A percentile compares a stretch with the other conserved stretches of the same genome.
Conservation (phyloP, 495 filamentous ascomycete species). For the Haplographium delicatum region DNA sequence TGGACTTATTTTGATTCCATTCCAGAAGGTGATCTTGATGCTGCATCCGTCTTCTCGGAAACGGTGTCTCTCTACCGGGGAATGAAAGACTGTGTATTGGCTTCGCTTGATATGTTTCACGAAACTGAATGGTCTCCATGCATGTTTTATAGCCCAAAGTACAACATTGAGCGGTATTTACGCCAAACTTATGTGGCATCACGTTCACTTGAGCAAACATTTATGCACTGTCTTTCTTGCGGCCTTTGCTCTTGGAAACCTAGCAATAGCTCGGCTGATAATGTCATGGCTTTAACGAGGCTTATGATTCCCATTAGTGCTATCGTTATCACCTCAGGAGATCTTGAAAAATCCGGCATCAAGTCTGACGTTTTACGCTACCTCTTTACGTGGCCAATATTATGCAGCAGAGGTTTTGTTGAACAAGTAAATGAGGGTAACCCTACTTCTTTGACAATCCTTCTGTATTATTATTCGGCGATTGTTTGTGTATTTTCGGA, state of each 20-base stretch:
- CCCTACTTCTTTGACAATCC: not conserved
- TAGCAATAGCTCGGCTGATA: not conserved
- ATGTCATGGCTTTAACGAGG: not conserved
- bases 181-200: not conserved
- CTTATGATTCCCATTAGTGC: not conserved
- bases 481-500: not conserved
- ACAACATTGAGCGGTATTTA: not conserved
- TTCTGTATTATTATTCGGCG: constrained; percentile 10
- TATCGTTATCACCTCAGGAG: not conserved
- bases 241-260: not conserved
- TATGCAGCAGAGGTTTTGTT: constrained; percentile 1
- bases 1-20: not conserved
- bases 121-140: not conserved
- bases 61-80: not conserved
- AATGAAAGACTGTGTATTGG: not conserved
- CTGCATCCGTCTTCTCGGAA: not conserved
- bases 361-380: constrained; percentile 2
- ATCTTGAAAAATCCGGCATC: not conserved
- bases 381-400: constrained; percentile 7
- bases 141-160: constrained; percentile 3
- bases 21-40: not conserved
- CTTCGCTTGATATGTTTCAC: not conserved
- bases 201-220: not conserved
- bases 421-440: constrained; percentile 2
- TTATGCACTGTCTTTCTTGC: constrained; percentile 1